phyloP scores from a whole-genome alignment of 2,329 filamentous ascomycete genomes.

The Epichloe bromicola region DNA sequence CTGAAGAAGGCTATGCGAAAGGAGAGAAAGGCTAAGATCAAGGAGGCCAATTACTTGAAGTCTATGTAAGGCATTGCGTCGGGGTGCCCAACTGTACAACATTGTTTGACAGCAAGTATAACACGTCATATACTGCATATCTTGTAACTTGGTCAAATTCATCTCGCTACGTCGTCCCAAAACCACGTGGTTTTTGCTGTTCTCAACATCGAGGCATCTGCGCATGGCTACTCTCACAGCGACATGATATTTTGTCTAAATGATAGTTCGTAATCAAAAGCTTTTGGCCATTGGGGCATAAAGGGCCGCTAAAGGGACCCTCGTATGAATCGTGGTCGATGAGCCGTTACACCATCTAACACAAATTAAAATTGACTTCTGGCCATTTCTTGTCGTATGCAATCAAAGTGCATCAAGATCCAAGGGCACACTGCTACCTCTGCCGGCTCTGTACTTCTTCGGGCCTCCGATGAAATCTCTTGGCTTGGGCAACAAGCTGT shows the following conservation, averaged over 20 bases:
- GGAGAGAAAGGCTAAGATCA: conserved; percentile 64
- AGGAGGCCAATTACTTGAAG: conserved; percentile 78
- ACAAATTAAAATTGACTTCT: background rate
- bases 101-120: conserved; percentile 8
- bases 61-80: conserved; percentile 41
- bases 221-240: too few relatives aligned
- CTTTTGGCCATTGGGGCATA: too few relatives aligned
- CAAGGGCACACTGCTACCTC: conserved; percentile 86
- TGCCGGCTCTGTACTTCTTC: conserved; percentile 76
- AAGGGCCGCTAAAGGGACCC: too few relatives aligned
- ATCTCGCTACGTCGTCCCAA: background rate
- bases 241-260: too few relatives aligned
- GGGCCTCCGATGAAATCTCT: conserved; percentile 62
- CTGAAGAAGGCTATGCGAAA: conserved; percentile 59
- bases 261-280: too few relatives aligned
- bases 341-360: background rate
- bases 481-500: conserved; percentile 71
- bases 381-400: background rate
- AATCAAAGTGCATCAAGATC: conserved; percentile 47
- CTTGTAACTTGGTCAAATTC: background rate
- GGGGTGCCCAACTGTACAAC: conserved; percentile 5
- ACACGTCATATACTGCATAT: conserved; percentile 15
- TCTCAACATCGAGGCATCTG: background rate
- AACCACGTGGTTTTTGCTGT: background rate
- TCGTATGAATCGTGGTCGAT: too few relatives aligned